Evolutionary conservation across 169 alveolate genomes (phyloP).

Genomic region (Cyclospora cayetanensis): DNA sequence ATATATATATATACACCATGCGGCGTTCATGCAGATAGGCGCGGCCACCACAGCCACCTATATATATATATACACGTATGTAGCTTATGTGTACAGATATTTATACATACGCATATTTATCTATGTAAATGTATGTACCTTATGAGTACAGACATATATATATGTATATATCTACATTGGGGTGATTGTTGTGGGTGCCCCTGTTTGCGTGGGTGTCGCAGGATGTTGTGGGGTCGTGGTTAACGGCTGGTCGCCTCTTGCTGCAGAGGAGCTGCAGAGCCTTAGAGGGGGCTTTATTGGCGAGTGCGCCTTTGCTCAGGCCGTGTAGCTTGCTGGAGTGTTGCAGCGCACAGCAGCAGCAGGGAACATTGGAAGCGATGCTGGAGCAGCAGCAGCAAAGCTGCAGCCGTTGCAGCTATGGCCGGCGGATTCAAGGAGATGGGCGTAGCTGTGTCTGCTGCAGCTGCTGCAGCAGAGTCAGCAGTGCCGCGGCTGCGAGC

Average conservation of each 20-base stretch:
- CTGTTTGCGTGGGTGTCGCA: constrained; percentile 3
- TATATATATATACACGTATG: neutral
- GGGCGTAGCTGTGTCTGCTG: constrained; percentile 12
- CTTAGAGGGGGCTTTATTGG: constrained; percentile 5
- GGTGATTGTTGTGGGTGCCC: neutral
- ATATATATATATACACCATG: neutral
- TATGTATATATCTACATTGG: neutral
- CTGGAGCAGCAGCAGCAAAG: constrained; percentile 42
- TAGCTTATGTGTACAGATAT: neutral
- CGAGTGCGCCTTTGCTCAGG: neutral
- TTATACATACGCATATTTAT: neutral
- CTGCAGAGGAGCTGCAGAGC: constrained; percentile 50
- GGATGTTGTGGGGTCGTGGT: constrained; percentile 40
- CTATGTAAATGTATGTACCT: neutral
- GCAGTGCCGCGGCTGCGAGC: constrained; percentile 59
- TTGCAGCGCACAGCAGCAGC: constrained; percentile 65
- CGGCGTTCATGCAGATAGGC: neutral
- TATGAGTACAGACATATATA: neutral
- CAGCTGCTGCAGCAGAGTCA: constrained; percentile 67
- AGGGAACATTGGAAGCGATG: constrained; percentile 16
- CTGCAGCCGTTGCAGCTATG: constrained; percentile 24
- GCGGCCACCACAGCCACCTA: neutral
- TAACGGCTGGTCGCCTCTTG: constrained; percentile 33
- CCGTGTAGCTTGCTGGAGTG: constrained; percentile 35
- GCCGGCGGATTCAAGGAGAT: neutral